These are phyloP conservation scores for Neoboletus subvelutipes DNA, from an alignment of 768 basidiomycete genomes.

Conservation along the genomic window DNA sequence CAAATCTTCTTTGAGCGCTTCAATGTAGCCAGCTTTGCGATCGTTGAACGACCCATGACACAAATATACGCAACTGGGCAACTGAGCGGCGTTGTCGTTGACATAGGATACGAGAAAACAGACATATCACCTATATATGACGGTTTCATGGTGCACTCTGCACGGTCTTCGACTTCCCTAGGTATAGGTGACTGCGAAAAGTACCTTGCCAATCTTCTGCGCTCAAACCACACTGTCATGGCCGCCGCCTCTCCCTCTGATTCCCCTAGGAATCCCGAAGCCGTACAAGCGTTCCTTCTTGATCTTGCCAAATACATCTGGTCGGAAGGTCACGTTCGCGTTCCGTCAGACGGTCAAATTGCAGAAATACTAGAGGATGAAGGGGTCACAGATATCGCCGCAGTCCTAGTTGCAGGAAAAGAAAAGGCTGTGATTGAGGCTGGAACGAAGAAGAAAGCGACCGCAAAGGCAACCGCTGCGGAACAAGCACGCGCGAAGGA, in stretches of 20 bases:
- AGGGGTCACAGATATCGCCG: constrained; percentile 87
- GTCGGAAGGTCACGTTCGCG: constrained; percentile 64
- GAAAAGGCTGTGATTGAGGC: constrained; percentile 87
- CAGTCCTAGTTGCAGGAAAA: constrained; percentile 86
- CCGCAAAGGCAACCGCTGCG: constrained; percentile 69
- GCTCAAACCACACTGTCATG: constrained; percentile 64
- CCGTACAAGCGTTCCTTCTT: constrained; percentile 50
- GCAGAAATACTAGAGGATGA: constrained; percentile 68
- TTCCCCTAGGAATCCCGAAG: constrained; percentile 45
- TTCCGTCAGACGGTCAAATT: constrained; percentile 74
- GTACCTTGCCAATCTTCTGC: constrained; percentile 73
- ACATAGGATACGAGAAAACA: constrained; percentile 73
- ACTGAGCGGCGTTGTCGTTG: constrained; percentile 75
- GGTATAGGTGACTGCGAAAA: constrained; percentile 72
- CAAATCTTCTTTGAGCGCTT: constrained; percentile 92
- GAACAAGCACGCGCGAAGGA: constrained; percentile 80
- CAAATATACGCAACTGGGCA: constrained; percentile 78
- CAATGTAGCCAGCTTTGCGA: constrained; percentile 79
- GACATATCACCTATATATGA: constrained; percentile 81
- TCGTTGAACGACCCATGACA: constrained; percentile 81
- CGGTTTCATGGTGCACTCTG: constrained; percentile 56
- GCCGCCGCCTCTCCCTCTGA: constrained; percentile 55
- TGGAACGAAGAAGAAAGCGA: constrained; percentile 75
- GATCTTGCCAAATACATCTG: constrained; percentile 66
- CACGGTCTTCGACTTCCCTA: constrained; percentile 55